A percentile compares a stretch with the other conserved stretches of the same genome.
Evolutionary conservation across 1,284 basidiomycete genomes (phyloP).

Genomic region (Pseudozyma pruni): DNA sequence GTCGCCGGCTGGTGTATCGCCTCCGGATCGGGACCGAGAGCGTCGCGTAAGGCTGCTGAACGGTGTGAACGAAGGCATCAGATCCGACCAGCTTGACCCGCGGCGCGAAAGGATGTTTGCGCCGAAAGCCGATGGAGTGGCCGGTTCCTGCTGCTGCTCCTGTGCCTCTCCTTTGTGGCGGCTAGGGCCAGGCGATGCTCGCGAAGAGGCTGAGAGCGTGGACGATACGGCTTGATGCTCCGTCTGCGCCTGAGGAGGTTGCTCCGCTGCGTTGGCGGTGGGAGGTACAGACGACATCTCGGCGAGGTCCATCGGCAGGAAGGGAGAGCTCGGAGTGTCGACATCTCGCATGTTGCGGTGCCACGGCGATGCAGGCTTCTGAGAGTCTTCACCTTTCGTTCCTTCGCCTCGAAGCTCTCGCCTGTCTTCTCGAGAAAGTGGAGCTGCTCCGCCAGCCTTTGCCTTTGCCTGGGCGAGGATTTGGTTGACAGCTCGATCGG

Average conservation of each 20-base stretch:
- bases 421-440: constrained; percentile 7
- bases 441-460: background rate
- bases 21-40: too few relatives aligned
- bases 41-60: too few relatives aligned
- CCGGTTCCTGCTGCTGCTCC: background rate
- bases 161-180: constrained; percentile 1
- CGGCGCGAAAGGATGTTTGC: background rate
- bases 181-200: background rate
- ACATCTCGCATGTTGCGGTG: background rate
- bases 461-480: constrained; percentile 7
- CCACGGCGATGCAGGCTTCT: background rate
- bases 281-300: background rate
- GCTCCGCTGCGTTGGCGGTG: background rate
- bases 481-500: background rate
- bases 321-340: background rate
- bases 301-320: background rate
- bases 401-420: background rate
- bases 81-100: background rate
- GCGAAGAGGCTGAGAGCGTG: background rate
- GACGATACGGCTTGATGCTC: background rate
- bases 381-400: background rate
- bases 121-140: constrained; percentile 1
- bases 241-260: background rate
- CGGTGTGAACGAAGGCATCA: background rate
- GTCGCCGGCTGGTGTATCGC: too few relatives aligned